phyloP scores from a whole-genome alignment of 1,284 basidiomycete genomes.

The Apiotrichum veenhuisii region DNA sequence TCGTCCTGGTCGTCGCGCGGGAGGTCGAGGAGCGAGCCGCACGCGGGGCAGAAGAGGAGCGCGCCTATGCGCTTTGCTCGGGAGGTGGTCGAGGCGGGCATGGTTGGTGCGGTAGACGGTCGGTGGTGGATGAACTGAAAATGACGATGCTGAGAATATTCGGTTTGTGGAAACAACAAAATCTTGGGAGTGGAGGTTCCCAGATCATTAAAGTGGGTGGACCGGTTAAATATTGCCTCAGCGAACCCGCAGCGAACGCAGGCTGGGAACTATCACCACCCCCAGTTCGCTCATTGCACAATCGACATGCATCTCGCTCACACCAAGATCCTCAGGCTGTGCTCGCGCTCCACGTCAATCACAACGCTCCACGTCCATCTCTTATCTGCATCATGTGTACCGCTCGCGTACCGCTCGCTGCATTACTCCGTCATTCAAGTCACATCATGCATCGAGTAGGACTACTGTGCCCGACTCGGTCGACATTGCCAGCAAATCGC shows the following conservation, averaged over 20 bases:
- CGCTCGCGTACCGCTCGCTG: neutral
- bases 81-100: constrained; percentile 10
- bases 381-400: too few species aligned
- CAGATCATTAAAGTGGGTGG: neutral
- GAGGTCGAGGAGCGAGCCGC: constrained; percentile 81
- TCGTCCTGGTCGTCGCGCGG: constrained; percentile 72
- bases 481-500: constrained; percentile 8
- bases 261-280: too few species aligned
- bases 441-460: constrained; percentile 16
- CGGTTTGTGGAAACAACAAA: neutral
- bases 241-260: too few species aligned
- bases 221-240: neutral
- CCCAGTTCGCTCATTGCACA: too few species aligned
- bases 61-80: constrained; percentile 59
- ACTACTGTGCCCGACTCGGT: constrained; percentile 10
- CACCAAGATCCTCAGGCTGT: too few species aligned
- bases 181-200: neutral
- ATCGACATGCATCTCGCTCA: too few species aligned
- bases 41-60: constrained; percentile 87
- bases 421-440: constrained; percentile 1
- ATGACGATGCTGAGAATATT: neutral
- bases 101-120: too few species aligned
- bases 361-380: too few species aligned
- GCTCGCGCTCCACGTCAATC: too few species aligned
- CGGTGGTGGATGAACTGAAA: neutral